These are phyloP conservation scores for Blastobotrys ciferrii DNA, from an alignment of 1,139 yeast genomes.

Conservation along the genomic window DNA sequence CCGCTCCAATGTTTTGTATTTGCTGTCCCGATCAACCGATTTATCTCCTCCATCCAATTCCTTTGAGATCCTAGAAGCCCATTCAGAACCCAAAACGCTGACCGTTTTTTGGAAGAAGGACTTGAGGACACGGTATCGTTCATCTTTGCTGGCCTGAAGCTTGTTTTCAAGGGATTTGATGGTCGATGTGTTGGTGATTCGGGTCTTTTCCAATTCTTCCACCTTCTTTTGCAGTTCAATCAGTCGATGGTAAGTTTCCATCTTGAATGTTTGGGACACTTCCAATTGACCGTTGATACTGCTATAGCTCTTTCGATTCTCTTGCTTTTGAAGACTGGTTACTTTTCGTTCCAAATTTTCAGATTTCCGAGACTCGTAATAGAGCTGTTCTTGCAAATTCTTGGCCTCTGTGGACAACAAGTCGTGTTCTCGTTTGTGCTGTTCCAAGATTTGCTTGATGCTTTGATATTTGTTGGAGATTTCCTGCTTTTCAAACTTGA, in stretches of 20 bases:
- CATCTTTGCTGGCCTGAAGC: conserved; percentile 11
- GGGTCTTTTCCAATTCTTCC: conserved; percentile 10
- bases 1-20: conserved; percentile 4
- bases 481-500: conserved; percentile 8
- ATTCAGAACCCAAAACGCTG: conserved; percentile 10
- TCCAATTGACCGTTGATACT: conserved; percentile 9
- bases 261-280: conserved; percentile 17
- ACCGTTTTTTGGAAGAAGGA: conserved; percentile 11
- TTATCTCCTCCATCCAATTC: background rate
- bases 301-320: conserved; percentile 2
- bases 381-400: conserved; percentile 15
- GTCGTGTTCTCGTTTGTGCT: conserved; percentile 10
- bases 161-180: conserved; percentile 12
- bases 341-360: conserved; percentile 15
- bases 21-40: background rate
- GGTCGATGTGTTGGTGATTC: conserved; percentile 6
- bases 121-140: conserved; percentile 4
- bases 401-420: conserved; percentile 10
- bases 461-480: conserved; percentile 1
- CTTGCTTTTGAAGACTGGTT: background rate
- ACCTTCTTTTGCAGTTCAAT: conserved; percentile 15
- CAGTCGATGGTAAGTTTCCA: conserved; percentile 13
- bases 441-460: conserved; percentile 2
- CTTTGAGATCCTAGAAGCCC: conserved; percentile 9
- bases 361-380: conserved; percentile 14